Conservation (phyloP, 2,329 filamentous ascomycete species). For the Rugonectria rugulosa region DNA sequence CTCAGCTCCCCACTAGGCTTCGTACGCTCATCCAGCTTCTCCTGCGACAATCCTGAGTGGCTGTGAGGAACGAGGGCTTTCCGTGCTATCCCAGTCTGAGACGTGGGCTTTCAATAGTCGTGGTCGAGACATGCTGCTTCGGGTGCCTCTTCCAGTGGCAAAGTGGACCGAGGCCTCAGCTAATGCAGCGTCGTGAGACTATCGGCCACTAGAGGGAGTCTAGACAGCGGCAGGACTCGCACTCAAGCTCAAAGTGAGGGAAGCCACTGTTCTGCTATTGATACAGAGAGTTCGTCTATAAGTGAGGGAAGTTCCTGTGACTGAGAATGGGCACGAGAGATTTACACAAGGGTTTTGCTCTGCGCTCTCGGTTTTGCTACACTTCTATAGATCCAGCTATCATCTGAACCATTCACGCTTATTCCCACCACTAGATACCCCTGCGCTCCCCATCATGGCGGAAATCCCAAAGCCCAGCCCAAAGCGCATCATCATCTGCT, state of each 20-base stretch:
- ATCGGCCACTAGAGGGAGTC: not conserved
- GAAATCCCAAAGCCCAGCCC: constrained; percentile 14
- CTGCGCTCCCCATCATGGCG: not conserved
- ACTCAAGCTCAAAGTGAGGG: too few species aligned
- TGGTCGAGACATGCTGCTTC: not conserved
- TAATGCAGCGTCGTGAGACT: not conserved
- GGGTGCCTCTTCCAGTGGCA: not conserved
- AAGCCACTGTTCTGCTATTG: too few species aligned
- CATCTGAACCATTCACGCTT: too few species aligned
- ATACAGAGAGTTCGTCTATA: too few species aligned
- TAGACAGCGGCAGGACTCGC: too few species aligned
- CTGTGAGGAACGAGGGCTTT: too few species aligned
- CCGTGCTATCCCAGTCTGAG: too few species aligned
- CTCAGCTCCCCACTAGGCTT: too few species aligned
- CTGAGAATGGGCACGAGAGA: not conserved
- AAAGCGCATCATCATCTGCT: constrained; percentile 44
- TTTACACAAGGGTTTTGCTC: not conserved
- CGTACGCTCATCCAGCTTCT: too few species aligned
- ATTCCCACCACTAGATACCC: too few species aligned
- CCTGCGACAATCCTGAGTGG: too few species aligned
- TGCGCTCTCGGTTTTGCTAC: not conserved
- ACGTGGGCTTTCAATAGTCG: not conserved
- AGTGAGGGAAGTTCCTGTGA: not conserved
- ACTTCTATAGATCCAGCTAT: not conserved
- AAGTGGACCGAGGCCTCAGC: not conserved